Evolutionary conservation across 1,284 basidiomycete species (phyloP).

Genomic region (Marasmius sp.): DNA sequence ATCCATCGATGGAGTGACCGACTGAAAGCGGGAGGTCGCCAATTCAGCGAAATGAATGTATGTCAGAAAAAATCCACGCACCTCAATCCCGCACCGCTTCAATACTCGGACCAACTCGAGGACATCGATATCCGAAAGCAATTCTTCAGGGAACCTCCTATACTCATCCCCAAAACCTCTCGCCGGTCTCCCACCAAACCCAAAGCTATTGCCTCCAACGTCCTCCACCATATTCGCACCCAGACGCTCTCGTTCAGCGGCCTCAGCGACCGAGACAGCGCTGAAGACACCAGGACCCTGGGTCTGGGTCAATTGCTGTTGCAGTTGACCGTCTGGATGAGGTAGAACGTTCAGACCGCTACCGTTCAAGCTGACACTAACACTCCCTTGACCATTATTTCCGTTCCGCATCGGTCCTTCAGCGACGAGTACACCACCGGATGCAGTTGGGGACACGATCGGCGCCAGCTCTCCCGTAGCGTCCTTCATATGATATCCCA

Average conservation of each 20-base stretch:
- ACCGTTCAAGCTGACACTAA: background rate
- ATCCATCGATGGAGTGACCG: conserved; percentile 72
- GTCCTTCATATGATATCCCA: conserved; percentile 72
- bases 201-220: conserved; percentile 21
- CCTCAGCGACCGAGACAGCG: conserved; percentile 28
- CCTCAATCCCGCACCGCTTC: conserved; percentile 57
- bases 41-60: conserved; percentile 8
- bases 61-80: conserved; percentile 30
- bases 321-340: background rate
- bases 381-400: background rate
- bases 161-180: conserved; percentile 40
- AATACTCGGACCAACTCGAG: conserved; percentile 52
- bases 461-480: conserved; percentile 43
- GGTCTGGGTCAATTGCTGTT: background rate
- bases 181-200: conserved; percentile 18
- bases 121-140: conserved; percentile 45
- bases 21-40: conserved; percentile 32
- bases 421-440: background rate
- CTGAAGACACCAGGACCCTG: background rate
- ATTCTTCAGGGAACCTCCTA: conserved; percentile 42
- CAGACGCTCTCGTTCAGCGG: conserved; percentile 33
- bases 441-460: conserved; percentile 2
- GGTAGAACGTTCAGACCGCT: background rate
- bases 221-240: conserved; percentile 33
- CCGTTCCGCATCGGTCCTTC: conserved; percentile 5